Evolutionary conservation across 345 rosid genomes (phyloP).

Genomic region (Reutealis trisperma): DNA sequence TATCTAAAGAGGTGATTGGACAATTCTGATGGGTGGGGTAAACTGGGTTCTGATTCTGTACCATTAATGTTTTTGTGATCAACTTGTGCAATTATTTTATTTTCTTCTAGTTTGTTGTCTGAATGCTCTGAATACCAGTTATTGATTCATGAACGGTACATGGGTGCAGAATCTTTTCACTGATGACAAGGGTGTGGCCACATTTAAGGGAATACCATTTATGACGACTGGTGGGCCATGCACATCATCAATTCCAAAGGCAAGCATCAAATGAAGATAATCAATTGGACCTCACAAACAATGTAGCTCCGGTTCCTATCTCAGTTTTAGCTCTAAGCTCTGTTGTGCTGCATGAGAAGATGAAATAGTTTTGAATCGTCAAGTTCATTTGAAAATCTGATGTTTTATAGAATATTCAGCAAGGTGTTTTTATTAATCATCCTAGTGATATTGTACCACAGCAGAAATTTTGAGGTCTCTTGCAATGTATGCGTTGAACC

Average conservation of each 20-base stretch:
- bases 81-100: slow-evolving; percentile 8
- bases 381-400: neutral
- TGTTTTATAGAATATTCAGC: neutral
- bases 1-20: neutral
- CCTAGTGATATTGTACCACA: neutral
- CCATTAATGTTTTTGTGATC: neutral
- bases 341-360: neutral
- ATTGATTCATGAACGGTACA: slow-evolving; percentile 14
- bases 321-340: neutral
- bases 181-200: slow-evolving; percentile 89
- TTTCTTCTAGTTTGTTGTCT: neutral
- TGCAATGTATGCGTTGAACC: neutral
- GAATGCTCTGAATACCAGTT: neutral
- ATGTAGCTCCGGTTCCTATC: slow-evolving; percentile 14
- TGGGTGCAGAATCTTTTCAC: slow-evolving; percentile 79
- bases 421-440: neutral
- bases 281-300: neutral
- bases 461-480: neutral
- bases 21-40: slow-evolving; percentile 8
- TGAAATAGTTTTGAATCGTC: neutral
- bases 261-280: slow-evolving; percentile 60
- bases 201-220: slow-evolving; percentile 84
- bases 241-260: slow-evolving; percentile 74
- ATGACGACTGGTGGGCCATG: slow-evolving; percentile 93
- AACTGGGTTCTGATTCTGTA: neutral